Percentiles rank a stretch among this genome's conserved stretches.
Evolutionary conservation across 177 flowering plant genomes (phyloP).

Genomic region (Vitis hybrid): DNA sequence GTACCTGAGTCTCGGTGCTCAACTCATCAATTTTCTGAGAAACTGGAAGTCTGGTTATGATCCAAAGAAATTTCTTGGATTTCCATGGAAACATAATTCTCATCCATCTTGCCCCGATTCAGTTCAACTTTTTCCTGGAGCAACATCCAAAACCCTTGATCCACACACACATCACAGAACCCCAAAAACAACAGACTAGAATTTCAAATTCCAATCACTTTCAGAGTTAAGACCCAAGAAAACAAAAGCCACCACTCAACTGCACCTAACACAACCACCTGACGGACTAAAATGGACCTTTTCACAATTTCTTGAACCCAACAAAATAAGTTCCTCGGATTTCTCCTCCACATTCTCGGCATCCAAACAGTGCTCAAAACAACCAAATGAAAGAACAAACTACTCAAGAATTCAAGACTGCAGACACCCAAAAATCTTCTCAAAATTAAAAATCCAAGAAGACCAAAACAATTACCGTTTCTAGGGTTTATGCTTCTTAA

Average conservation of each 20-base stretch:
- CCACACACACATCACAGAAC: not conserved
- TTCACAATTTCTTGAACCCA: too few species aligned
- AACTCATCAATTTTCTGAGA: slow-evolving; percentile 45
- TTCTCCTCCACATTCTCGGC: too few species aligned
- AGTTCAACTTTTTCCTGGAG: slow-evolving; percentile 20
- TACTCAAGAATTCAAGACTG: too few species aligned
- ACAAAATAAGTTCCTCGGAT: not conserved
- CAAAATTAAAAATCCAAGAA: not conserved
- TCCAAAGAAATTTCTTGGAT: slow-evolving; percentile 27
- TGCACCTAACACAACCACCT: too few species aligned
- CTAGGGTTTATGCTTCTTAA: too few species aligned
- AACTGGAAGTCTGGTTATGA: slow-evolving; percentile 40
- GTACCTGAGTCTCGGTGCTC: slow-evolving; percentile 52
- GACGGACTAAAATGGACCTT: too few species aligned
- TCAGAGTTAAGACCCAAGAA: too few species aligned
- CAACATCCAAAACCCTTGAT: slow-evolving; percentile 6
- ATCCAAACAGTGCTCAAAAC: too few species aligned
- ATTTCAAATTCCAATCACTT: not conserved
- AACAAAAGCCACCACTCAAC: too few species aligned
- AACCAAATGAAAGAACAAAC: too few species aligned
- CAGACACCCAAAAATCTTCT: too few species aligned
- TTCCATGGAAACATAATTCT: slow-evolving; percentile 18
- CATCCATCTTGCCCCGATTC: slow-evolving; percentile 18
- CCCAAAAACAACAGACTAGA: not conserved
- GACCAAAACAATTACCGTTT: not conserved